Conservation (phyloP, 1,284 basidiomycete genomes). For the Trametes pubescens region DNA sequence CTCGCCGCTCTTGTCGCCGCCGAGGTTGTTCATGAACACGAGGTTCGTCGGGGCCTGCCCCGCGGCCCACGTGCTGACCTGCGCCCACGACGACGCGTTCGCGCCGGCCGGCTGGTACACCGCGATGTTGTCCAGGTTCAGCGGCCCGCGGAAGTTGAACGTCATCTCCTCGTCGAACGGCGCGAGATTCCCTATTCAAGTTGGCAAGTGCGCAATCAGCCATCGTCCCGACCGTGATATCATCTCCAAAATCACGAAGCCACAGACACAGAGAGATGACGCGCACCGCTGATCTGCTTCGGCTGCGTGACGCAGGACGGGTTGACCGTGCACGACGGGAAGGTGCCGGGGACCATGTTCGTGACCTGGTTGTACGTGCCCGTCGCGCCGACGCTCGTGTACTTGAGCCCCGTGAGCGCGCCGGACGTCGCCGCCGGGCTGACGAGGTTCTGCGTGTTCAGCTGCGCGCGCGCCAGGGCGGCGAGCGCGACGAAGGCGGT, state of each 20-base stretch:
- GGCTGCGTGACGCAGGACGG: slow-evolving; percentile 35
- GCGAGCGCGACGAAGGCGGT: slow-evolving; percentile 17
- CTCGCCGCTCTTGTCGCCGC: slow-evolving; percentile 39
- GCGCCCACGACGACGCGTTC: slow-evolving; percentile 35
- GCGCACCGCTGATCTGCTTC: slow-evolving; percentile 37
- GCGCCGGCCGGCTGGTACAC: slow-evolving; percentile 40
- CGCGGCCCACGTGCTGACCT: slow-evolving; percentile 37
- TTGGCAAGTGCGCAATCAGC: not conserved
- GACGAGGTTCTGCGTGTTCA: slow-evolving; percentile 28
- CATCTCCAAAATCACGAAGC: not conserved
- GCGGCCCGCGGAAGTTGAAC: slow-evolving; percentile 41
- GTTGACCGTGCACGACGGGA: slow-evolving; percentile 37
- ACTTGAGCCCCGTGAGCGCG: slow-evolving; percentile 39
- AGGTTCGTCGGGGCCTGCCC: slow-evolving; percentile 38
- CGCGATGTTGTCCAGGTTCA: slow-evolving; percentile 41
- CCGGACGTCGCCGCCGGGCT: slow-evolving; percentile 34
- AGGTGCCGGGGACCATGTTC: slow-evolving; percentile 38
- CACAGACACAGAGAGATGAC: not conserved
- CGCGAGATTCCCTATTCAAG: slow-evolving; percentile 34
- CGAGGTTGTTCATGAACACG: slow-evolving; percentile 45
- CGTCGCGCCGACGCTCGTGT: slow-evolving; percentile 40
- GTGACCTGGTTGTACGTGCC: slow-evolving; percentile 42
- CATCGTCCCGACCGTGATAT: not conserved
- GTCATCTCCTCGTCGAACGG: slow-evolving; percentile 44
- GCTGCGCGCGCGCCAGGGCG: slow-evolving; percentile 2